phyloP scores from a whole-genome alignment of 129 eudicot species.

The Erigeron canadensis region DNA sequence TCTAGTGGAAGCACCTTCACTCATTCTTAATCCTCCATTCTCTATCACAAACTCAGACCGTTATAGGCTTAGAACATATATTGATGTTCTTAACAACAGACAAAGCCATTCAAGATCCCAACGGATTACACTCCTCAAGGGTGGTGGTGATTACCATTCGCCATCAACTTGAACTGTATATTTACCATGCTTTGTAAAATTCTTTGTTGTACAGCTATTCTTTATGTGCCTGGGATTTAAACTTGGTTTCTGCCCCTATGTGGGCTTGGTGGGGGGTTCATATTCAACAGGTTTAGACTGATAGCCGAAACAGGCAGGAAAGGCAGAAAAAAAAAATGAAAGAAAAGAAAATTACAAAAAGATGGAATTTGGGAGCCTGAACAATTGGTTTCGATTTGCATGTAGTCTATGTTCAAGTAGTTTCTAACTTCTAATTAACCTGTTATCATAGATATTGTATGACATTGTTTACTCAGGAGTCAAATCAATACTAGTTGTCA shows the following conservation, averaged over 20 bases:
- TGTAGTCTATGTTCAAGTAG: not conserved
- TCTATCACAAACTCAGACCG: conserved; percentile 83
- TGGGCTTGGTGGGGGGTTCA: conserved; percentile 23
- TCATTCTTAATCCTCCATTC: conserved; percentile 84
- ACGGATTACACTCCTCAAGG: conserved; percentile 67
- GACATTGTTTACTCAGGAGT: not conserved
- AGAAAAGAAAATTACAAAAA: not conserved
- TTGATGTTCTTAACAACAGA: conserved; percentile 69
- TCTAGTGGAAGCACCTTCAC: conserved; percentile 89
- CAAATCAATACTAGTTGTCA: not conserved
- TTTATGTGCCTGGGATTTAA: conserved; percentile 32
- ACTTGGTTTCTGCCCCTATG: conserved; percentile 8
- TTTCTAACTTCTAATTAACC: not conserved
- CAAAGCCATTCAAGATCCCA: conserved; percentile 82
- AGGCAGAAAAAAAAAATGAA: too few species aligned
- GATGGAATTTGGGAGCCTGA: conserved; percentile 2
- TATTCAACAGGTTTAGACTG: conserved; percentile 27
- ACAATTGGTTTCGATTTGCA: not conserved
- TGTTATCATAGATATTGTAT: not conserved
- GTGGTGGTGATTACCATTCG: conserved; percentile 39
- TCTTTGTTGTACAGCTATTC: conserved; percentile 56
- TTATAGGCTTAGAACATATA: conserved; percentile 70
- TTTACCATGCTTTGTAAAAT: conserved; percentile 32
- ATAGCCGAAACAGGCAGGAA: not conserved
- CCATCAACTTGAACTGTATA: conserved; percentile 37